A percentile compares a stretch with the other conserved stretches of the same genome.
These are phyloP conservation scores for Daldinia vernicosa DNA, from an alignment of 495 filamentous ascomycete genomes.

Conservation along the genomic window DNA sequence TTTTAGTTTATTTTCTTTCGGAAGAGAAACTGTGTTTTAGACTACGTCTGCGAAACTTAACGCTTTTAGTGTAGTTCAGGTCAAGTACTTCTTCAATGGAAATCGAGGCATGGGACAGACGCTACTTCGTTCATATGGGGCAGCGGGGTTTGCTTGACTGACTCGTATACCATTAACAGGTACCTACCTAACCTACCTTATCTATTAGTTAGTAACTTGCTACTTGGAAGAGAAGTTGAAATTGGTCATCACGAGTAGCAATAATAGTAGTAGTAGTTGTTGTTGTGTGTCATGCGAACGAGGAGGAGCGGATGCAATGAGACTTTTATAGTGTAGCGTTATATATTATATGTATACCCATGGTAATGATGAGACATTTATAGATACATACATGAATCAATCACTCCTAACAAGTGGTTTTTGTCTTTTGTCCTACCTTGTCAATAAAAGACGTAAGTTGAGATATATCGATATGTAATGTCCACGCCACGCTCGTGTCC, in stretches of 20 bases:
- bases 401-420: not conserved
- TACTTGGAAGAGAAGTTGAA: constrained; percentile 17
- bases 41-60: not conserved
- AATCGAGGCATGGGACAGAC: not conserved
- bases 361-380: constrained; percentile 14
- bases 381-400: too few relatives aligned
- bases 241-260: constrained; percentile 22
- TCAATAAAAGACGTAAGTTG: not conserved
- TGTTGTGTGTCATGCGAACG: not conserved
- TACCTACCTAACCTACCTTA: not conserved
- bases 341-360: constrained; percentile 18
- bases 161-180: not conserved
- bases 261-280: not conserved
- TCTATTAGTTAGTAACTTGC: not conserved
- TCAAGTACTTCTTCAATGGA: constrained; percentile 19
- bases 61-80: not conserved
- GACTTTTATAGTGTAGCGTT: constrained; percentile 11
- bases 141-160: not conserved
- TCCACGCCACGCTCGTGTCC: not conserved
- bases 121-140: not conserved
- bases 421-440: not conserved
- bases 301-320: not conserved
- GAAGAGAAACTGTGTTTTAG: not conserved
- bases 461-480: not conserved
- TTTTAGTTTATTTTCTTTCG: not conserved